Percentiles rank a stretch among this genome's conserved stretches.
Evolutionary conservation across 1,139 yeast species (phyloP).

Genomic region (Debaryomyces robertsiae): DNA sequence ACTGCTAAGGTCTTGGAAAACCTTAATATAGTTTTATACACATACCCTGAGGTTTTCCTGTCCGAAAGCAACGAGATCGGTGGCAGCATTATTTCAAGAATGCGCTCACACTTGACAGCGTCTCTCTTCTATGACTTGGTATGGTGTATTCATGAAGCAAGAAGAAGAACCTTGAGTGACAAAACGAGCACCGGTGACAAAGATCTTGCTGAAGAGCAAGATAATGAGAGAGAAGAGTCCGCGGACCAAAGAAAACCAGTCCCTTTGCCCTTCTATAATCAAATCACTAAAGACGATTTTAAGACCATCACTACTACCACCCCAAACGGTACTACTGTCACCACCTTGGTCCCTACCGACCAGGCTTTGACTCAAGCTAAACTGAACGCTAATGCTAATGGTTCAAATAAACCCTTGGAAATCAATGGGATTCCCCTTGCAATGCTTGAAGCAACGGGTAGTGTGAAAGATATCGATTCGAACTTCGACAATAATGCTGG

Average conservation of each 20-base stretch:
- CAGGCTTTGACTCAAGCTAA: conserved; percentile 64
- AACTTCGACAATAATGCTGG: background rate
- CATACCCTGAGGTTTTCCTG: conserved; percentile 78
- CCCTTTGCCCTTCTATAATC: conserved; percentile 91
- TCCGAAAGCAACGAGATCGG: conserved; percentile 29
- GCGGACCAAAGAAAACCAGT: conserved; percentile 39
- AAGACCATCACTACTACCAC: conserved; percentile 83
- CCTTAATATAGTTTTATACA: conserved; percentile 80
- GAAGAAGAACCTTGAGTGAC: conserved; percentile 66
- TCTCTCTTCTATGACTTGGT: conserved; percentile 89
- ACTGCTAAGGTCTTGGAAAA: conserved; percentile 93
- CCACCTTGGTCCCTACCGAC: conserved; percentile 86
- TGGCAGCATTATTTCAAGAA: conserved; percentile 74
- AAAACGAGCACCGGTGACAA: conserved; percentile 26
- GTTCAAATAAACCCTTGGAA: conserved; percentile 57
- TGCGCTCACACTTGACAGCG: conserved; percentile 92
- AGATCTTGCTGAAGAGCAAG: conserved; percentile 13
- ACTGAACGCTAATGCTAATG: conserved; percentile 62
- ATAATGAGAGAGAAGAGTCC: conserved; percentile 12
- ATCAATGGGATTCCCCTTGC: conserved; percentile 81
- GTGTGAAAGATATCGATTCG: conserved; percentile 40
- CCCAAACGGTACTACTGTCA: conserved; percentile 89
- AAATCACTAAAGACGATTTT: conserved; percentile 89
- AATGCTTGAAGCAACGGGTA: conserved; percentile 81
- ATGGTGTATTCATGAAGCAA: conserved; percentile 94